Conservation (phyloP, 106 monocot species). For the Acorus calamus region DNA sequence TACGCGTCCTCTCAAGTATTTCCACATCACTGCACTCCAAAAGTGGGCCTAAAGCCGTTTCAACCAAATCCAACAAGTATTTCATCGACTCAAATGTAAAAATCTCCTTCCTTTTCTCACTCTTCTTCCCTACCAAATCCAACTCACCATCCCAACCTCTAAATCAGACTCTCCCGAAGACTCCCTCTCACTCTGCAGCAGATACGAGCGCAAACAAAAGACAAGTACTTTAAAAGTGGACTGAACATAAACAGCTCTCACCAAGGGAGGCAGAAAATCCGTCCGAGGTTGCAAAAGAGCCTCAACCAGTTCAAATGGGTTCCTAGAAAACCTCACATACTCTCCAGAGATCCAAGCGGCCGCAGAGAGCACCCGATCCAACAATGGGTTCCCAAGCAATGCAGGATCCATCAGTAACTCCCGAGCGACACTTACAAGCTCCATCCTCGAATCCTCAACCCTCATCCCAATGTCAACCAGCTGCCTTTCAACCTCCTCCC, state of each 20-base stretch:
- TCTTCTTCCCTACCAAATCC: conserved; percentile 6
- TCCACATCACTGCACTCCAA: conserved; percentile 58
- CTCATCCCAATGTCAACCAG: conserved; percentile 79
- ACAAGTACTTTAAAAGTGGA: conserved; percentile 64
- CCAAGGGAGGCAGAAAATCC: conserved; percentile 49
- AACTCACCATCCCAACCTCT: background rate
- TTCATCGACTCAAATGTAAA: conserved; percentile 28
- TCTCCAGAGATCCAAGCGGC: conserved; percentile 86
- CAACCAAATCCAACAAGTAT: conserved; percentile 44
- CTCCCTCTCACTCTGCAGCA: conserved; percentile 13
- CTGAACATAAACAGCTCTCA: conserved; percentile 84
- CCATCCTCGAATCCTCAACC: conserved; percentile 67
- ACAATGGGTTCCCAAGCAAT: conserved; percentile 60
- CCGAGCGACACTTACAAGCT: conserved; percentile 62
- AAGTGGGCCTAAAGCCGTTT: conserved; percentile 47
- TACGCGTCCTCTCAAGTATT: conserved; percentile 64
- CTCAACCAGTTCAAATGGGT: conserved; percentile 70
- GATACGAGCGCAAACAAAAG: conserved; percentile 42
- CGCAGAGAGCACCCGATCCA: conserved; percentile 52
- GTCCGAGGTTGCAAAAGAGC: conserved; percentile 79
- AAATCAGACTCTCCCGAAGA: conserved; percentile 3
- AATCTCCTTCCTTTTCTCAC: conserved; percentile 1
- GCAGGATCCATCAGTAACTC: conserved; percentile 86
- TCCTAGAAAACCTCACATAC: conserved; percentile 65
- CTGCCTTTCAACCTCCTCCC: conserved; percentile 76